Conservation (phyloP, 768 basidiomycete species). For the Psilocybe cubensis region DNA sequence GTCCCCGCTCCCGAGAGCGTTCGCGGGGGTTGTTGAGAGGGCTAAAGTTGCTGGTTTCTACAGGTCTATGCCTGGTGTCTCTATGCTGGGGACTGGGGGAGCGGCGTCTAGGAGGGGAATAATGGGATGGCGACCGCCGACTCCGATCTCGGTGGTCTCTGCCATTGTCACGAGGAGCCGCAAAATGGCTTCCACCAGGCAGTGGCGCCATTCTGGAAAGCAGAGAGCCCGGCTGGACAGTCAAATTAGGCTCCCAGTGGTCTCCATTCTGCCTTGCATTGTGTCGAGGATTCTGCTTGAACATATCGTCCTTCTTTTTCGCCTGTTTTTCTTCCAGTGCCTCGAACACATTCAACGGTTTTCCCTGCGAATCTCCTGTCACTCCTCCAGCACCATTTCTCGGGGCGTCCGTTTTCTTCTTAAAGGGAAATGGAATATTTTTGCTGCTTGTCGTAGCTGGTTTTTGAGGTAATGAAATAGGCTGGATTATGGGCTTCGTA, state of each 20-base stretch:
- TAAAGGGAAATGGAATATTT: slow-evolving; percentile 74
- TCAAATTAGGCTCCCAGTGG: slow-evolving; percentile 39
- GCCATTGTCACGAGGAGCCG: slow-evolving; percentile 14
- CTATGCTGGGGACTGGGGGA: slow-evolving; percentile 38
- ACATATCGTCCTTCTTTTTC: slow-evolving; percentile 34
- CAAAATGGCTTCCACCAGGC: slow-evolving; percentile 10
- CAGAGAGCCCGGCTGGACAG: slow-evolving; percentile 22
- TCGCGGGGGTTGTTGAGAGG: slow-evolving; percentile 40
- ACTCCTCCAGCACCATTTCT: slow-evolving; percentile 16
- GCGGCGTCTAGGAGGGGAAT: slow-evolving; percentile 34
- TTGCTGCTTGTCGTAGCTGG: slow-evolving; percentile 45
- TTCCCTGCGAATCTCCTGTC: neutral
- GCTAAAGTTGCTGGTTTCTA: slow-evolving; percentile 43
- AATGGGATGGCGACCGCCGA: slow-evolving; percentile 28
- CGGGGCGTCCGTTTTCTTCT: slow-evolving; percentile 45
- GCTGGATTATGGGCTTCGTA: slow-evolving; percentile 27
- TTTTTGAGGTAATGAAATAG: slow-evolving; percentile 38
- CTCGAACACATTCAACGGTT: slow-evolving; percentile 18
- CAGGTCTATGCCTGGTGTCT: slow-evolving; percentile 41
- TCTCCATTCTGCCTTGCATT: slow-evolving; percentile 24
- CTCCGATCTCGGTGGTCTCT: slow-evolving; percentile 29
- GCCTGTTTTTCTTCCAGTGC: slow-evolving; percentile 47
- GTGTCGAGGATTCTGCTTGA: slow-evolving; percentile 10
- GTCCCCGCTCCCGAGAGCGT: slow-evolving; percentile 32
- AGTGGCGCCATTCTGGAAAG: slow-evolving; percentile 20